phyloP scores from a whole-genome alignment of 2,329 filamentous ascomycete genomes.

The Sporothrix euskadiensis region DNA sequence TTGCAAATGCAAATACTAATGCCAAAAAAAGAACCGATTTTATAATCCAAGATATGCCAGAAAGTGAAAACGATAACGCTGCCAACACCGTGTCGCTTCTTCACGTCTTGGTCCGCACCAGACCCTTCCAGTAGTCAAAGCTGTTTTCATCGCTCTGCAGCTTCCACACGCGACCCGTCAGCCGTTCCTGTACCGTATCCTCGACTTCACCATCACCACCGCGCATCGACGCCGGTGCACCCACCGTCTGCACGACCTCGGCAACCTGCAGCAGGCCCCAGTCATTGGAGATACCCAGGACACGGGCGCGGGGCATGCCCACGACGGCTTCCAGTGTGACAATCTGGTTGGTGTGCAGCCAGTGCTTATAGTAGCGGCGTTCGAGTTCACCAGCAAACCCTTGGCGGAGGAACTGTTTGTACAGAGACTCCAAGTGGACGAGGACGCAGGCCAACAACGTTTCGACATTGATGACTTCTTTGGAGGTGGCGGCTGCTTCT shows the following conservation, averaged over 20 bases:
- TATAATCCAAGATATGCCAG: not conserved
- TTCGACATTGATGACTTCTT: slow-evolving; percentile 67
- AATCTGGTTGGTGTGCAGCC: slow-evolving; percentile 77
- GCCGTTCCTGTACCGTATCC: slow-evolving; percentile 40
- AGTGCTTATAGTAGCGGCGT: slow-evolving; percentile 73
- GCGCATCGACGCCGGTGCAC: not conserved
- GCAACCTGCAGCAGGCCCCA: slow-evolving; percentile 86
- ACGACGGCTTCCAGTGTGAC: slow-evolving; percentile 78
- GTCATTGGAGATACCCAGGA: slow-evolving; percentile 87
- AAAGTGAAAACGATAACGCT: not conserved
- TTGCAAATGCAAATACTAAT: no score
- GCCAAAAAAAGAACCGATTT: not conserved
- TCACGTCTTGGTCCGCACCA: slow-evolving; percentile 76
- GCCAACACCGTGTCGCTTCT: not conserved
- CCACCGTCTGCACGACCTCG: slow-evolving; percentile 66
- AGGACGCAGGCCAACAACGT: slow-evolving; percentile 79
- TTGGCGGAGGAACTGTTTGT: slow-evolving; percentile 69
- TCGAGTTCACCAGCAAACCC: slow-evolving; percentile 78
- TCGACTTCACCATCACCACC: slow-evolving; percentile 44
- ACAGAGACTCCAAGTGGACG: slow-evolving; percentile 73
- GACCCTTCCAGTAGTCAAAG: slow-evolving; percentile 92
- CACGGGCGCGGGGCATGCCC: slow-evolving; percentile 65
- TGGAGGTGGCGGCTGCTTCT: slow-evolving; percentile 35
- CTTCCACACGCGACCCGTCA: slow-evolving; percentile 76
- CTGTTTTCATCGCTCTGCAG: slow-evolving; percentile 97